These are phyloP conservation scores for Coprinopsis strossmayeri DNA, from an alignment of 768 basidiomycete species.

Conservation along the genomic window DNA sequence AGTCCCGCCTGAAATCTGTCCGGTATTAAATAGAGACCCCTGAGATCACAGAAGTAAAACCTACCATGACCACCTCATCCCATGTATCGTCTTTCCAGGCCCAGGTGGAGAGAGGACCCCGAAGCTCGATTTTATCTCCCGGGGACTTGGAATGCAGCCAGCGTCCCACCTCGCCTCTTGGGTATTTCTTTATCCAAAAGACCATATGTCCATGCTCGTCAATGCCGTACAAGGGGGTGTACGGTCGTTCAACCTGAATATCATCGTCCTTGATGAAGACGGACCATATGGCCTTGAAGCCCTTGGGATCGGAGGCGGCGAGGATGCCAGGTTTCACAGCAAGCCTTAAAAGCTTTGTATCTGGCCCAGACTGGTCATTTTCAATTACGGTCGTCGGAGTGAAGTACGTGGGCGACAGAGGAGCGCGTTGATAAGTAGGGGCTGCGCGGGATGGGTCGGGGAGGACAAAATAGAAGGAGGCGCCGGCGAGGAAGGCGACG, in stretches of 20 bases:
- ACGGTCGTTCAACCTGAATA: slow-evolving; percentile 82
- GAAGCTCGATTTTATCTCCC: slow-evolving; percentile 67
- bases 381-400: slow-evolving; percentile 54
- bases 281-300: slow-evolving; percentile 56
- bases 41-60: slow-evolving; percentile 12
- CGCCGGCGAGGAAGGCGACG: slow-evolving; percentile 32
- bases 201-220: slow-evolving; percentile 59
- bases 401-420: slow-evolving; percentile 48
- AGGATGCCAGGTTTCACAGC: slow-evolving; percentile 41
- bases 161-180: slow-evolving; percentile 71
- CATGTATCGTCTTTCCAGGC: slow-evolving; percentile 44
- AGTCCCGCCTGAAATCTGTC: slow-evolving; percentile 86
- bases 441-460: slow-evolving; percentile 40
- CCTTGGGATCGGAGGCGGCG: slow-evolving; percentile 17
- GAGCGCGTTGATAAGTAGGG: slow-evolving; percentile 29
- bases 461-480: slow-evolving; percentile 46
- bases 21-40: neutral
- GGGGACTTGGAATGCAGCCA: slow-evolving; percentile 70
- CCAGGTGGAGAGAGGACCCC: slow-evolving; percentile 74
- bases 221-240: slow-evolving; percentile 74
- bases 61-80: slow-evolving; percentile 79
- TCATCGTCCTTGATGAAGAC: slow-evolving; percentile 82
- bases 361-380: slow-evolving; percentile 43
- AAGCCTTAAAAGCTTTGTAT: slow-evolving; percentile 62
- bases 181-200: slow-evolving; percentile 80